Percentiles rank a stretch among this genome's conserved stretches.
These are phyloP conservation scores for Polygonum maritimum DNA, from an alignment of 148 eudicot genomes.

Conservation along the genomic window DNA sequence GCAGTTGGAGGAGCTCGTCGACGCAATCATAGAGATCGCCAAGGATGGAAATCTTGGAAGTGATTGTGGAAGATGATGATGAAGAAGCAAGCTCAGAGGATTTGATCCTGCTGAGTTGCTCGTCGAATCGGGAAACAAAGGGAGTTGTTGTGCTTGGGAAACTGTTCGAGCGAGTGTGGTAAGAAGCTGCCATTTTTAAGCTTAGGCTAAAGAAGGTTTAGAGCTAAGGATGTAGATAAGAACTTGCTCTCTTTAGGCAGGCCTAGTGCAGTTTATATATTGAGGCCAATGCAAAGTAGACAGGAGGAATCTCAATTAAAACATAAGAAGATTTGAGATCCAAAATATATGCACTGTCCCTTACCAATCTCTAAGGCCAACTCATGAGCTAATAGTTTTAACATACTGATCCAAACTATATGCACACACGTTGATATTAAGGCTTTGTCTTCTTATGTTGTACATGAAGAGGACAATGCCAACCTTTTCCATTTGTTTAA, in stretches of 20 bases:
- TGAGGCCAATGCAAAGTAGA: background rate
- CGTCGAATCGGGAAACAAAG: slow-evolving; percentile 7
- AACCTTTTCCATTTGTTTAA: background rate
- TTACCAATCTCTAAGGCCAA: background rate
- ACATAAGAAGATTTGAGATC: background rate
- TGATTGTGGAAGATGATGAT: slow-evolving; percentile 6
- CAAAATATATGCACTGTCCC: background rate
- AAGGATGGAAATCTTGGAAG: background rate
- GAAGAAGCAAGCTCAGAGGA: slow-evolving; percentile 17
- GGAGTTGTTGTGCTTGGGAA: background rate
- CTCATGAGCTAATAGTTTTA: background rate
- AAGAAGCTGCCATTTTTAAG: slow-evolving; percentile 2
- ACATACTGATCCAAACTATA: background rate
- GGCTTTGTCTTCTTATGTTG: background rate
- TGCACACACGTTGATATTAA: background rate
- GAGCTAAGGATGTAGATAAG: background rate
- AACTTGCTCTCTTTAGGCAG: background rate
- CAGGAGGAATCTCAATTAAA: background rate
- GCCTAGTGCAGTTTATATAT: background rate
- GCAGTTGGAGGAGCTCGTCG: background rate
- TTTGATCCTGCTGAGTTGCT: slow-evolving; percentile 19
- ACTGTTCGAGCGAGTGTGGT: slow-evolving; percentile 9
- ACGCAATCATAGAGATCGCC: background rate
- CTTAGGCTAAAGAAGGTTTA: background rate
- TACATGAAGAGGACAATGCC: background rate